Evolutionary conservation across 352 stramenopile species (phyloP).

Genomic region (Globisporangium recalcitrans): DNA sequence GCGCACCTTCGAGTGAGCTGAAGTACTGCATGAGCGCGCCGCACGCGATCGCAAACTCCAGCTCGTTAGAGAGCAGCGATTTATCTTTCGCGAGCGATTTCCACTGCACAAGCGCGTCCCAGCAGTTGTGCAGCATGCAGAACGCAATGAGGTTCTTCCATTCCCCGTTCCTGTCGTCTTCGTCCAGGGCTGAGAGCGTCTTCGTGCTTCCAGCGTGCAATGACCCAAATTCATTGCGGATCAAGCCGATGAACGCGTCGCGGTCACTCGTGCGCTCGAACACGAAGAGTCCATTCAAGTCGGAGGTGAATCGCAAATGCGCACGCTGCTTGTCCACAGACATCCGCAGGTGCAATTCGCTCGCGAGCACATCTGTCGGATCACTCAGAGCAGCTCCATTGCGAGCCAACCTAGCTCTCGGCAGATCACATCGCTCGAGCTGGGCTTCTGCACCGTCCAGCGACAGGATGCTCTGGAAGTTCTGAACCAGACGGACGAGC

Average conservation of each 20-base stretch:
- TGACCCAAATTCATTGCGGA: conserved; percentile 27
- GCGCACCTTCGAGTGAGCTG: conserved; percentile 25
- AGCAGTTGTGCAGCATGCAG: conserved; percentile 47
- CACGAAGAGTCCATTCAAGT: conserved; percentile 44
- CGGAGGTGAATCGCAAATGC: conserved; percentile 41
- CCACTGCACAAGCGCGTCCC: conserved; percentile 47
- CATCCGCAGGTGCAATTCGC: conserved; percentile 17
- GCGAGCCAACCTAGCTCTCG: background rate
- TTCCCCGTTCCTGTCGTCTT: background rate
- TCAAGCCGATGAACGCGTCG: conserved; percentile 25
- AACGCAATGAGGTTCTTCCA: conserved; percentile 51
- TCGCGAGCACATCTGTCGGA: background rate
- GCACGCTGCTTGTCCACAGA: conserved; percentile 34
- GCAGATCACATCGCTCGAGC: conserved; percentile 12
- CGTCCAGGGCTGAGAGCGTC: conserved; percentile 6
- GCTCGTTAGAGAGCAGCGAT: conserved; percentile 21
- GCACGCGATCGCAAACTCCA: conserved; percentile 49
- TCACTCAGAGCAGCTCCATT: background rate
- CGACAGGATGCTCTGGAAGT: conserved; percentile 24
- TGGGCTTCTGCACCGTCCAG: conserved; percentile 6
- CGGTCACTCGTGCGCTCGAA: conserved; percentile 31
- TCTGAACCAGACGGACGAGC: conserved; percentile 24
- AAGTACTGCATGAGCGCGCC: conserved; percentile 42
- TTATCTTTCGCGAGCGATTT: conserved; percentile 15
- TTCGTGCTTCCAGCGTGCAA: background rate